Evolutionary conservation across 2,329 filamentous ascomycete genomes (phyloP).

Genomic region (Claviceps humidiphila): DNA sequence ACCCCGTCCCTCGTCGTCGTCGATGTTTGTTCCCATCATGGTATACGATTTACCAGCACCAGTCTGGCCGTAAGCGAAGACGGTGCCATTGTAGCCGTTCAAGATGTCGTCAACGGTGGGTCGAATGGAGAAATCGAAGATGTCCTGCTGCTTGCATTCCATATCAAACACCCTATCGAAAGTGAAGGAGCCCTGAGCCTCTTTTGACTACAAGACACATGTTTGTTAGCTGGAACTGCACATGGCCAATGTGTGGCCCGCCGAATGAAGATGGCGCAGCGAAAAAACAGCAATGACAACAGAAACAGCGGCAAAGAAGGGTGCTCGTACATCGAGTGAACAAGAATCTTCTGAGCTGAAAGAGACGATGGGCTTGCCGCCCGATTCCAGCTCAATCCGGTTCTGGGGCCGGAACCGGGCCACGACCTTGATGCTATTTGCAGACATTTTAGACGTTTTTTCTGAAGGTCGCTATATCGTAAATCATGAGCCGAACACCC

Average conservation of each 20-base stretch:
- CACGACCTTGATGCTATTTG: constrained; percentile 72
- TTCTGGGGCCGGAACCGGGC: constrained; percentile 97
- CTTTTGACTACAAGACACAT: constrained; percentile 51
- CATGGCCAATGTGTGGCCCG: neutral
- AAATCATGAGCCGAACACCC: constrained; percentile 7
- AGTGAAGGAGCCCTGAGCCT: constrained; percentile 76
- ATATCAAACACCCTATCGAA: constrained; percentile 98
- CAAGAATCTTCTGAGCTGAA: constrained; percentile 88
- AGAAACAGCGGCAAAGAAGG: neutral
- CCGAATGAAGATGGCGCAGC: neutral
- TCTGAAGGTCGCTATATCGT: constrained; percentile 2
- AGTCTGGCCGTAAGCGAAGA: constrained; percentile 97
- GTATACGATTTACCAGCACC: constrained; percentile 98
- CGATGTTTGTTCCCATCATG: constrained; percentile 74
- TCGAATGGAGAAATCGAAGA: constrained; percentile 96
- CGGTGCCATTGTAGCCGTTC: constrained; percentile 97
- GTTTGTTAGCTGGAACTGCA: constrained; percentile 11
- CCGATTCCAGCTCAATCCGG: constrained; percentile 78
- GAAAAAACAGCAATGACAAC: neutral
- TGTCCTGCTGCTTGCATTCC: constrained; percentile 76
- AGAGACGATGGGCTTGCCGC: constrained; percentile 80
- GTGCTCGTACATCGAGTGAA: constrained; percentile 52
- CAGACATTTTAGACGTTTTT: constrained; percentile 34
- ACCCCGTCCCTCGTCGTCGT: constrained; percentile 75
- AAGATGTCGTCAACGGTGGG: constrained; percentile 95